phyloP scores from a whole-genome alignment of 2,329 filamentous ascomycete genomes.

The Pseudopyrenochaeta lycopersici region DNA sequence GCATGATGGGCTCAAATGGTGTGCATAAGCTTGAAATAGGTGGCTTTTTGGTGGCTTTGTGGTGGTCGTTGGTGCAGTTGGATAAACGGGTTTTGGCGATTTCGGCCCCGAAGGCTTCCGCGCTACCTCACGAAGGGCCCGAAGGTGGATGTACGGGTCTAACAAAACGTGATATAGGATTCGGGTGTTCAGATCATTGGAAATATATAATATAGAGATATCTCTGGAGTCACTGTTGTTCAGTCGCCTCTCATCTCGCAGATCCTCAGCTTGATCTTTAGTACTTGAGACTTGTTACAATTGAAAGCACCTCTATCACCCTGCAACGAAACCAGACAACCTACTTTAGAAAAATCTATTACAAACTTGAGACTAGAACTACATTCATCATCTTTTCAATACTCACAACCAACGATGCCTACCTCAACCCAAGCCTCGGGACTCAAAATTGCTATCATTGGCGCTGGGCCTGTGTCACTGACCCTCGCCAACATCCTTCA shows the following conservation, averaged over 20 bases:
- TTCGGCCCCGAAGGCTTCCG: slow-evolving; percentile 1
- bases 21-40: neutral
- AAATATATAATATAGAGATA: neutral
- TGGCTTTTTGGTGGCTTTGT: neutral
- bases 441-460: slow-evolving; percentile 48
- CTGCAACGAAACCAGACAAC: no score
- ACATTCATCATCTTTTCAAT: no score
- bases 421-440: neutral
- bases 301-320: no score
- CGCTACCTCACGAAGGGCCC: neutral
- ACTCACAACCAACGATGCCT: neutral
- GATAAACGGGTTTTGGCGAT: neutral
- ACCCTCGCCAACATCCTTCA: slow-evolving; percentile 64
- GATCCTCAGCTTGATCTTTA: no score
- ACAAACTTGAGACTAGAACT: no score
- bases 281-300: no score
- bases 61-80: neutral
- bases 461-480: slow-evolving; percentile 55
- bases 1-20: neutral
- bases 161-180: neutral
- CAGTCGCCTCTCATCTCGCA: neutral
- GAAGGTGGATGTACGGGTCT: neutral
- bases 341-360: no score
- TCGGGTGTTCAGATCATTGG: neutral
- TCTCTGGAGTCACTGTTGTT: neutral